Percentiles rank a stretch among this genome's conserved stretches.
Conservation (phyloP, 371 early-diverging fungal species). For the Mortierella sp. region DNA sequence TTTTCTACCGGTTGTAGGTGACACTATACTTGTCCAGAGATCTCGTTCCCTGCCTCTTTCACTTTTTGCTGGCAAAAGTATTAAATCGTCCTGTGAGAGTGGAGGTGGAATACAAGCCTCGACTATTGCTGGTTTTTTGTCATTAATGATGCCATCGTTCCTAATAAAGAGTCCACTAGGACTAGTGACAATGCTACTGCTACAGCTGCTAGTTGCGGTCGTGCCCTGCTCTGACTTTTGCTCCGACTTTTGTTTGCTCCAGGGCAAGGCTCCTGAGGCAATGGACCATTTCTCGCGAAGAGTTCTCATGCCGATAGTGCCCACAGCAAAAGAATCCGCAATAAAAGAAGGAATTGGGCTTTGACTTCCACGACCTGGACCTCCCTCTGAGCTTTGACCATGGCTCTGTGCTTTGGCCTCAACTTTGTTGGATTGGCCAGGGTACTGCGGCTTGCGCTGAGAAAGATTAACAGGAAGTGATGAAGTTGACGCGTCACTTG, state of each 20-base stretch:
- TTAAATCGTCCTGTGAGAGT: slow-evolving; percentile 12
- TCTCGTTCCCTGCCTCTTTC: slow-evolving; percentile 20
- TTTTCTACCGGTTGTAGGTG: slow-evolving; percentile 21
- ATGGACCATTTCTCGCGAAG: slow-evolving; percentile 51
- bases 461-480: neutral
- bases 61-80: slow-evolving; percentile 7
- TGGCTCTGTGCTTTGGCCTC: slow-evolving; percentile 20
- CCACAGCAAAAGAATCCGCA: slow-evolving; percentile 41
- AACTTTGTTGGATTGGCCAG: neutral
- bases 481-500: slow-evolving; percentile 13
- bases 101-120: slow-evolving; percentile 39
- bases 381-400: slow-evolving; percentile 4
- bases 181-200: slow-evolving; percentile 31
- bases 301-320: slow-evolving; percentile 44
- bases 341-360: slow-evolving; percentile 49
- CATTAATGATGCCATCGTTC: slow-evolving; percentile 44
- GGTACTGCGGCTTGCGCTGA: slow-evolving; percentile 14
- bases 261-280: slow-evolving; percentile 44
- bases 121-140: slow-evolving; percentile 46
- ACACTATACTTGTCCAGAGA: slow-evolving; percentile 22
- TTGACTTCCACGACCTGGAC: slow-evolving; percentile 24
- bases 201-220: slow-evolving; percentile 17
- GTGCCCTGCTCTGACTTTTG: neutral
- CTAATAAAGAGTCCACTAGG: slow-evolving; percentile 48
- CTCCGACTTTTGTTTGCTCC: slow-evolving; percentile 35